Percentiles rank a stretch among this genome's conserved stretches.
These are phyloP conservation scores for Aspergillus sp. DNA, from an alignment of 2,329 filamentous ascomycete species.

Conservation along the genomic window DNA sequence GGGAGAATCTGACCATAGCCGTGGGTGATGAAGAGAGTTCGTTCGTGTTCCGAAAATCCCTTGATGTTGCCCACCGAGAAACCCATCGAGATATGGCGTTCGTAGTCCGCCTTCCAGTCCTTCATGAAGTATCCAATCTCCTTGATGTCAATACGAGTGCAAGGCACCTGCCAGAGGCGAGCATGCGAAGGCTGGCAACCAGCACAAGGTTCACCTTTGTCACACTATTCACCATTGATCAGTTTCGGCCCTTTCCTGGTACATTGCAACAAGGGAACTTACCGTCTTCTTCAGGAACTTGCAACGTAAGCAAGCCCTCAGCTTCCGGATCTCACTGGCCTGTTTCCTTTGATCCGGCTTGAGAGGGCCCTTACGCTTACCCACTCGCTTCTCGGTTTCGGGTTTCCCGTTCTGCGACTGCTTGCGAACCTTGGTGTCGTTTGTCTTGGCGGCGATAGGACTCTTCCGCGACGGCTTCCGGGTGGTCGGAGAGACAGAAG, in stretches of 20 bases:
- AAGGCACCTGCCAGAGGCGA: constrained; percentile 93
- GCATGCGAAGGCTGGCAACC: constrained; percentile 95
- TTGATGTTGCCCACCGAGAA: constrained; percentile 95
- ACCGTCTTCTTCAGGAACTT: constrained; percentile 97
- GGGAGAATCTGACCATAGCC: constrained; percentile 91
- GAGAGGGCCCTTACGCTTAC: constrained; percentile 80
- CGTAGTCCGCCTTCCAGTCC: constrained; percentile 96
- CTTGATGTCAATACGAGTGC: constrained; percentile 97
- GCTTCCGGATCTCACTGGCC: constrained; percentile 91
- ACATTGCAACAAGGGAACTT: constrained; percentile 10
- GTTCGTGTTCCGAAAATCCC: constrained; percentile 60
- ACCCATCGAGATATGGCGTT: constrained; percentile 77
- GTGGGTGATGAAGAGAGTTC: constrained; percentile 85
- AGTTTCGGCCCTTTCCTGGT: background rate
- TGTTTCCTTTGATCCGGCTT: constrained; percentile 92
- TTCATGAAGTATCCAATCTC: constrained; percentile 99
- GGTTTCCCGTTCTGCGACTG: constrained; percentile 66
- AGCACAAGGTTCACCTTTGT: constrained; percentile 92
- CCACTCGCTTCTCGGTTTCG: constrained; percentile 88
- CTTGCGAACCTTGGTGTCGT: constrained; percentile 79
- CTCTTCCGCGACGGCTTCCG: constrained; percentile 65
- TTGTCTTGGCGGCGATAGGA: constrained; percentile 68
- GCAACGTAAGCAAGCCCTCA: constrained; percentile 87
- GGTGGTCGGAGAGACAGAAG: constrained; percentile 58
- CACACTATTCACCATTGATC: constrained; percentile 48